A percentile compares a stretch with the other conserved stretches of the same genome.
Evolutionary conservation across 106 monocot genomes (phyloP).

Genomic region (Dendrobium nobile): DNA sequence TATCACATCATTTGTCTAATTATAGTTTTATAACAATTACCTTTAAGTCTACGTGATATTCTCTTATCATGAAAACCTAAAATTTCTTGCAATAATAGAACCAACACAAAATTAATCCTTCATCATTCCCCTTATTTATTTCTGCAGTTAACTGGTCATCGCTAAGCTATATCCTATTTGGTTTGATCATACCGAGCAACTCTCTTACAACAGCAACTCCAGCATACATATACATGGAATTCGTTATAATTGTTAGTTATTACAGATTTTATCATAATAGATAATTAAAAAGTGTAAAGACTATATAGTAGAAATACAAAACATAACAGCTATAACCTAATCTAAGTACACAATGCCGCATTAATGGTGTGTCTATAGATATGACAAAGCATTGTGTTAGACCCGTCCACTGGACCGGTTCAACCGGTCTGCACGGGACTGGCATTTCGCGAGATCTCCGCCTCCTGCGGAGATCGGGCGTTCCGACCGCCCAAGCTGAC

Average conservation of each 20-base stretch:
- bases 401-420: too few species aligned
- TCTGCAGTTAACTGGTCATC: background rate
- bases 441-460: too few species aligned
- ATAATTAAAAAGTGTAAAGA: background rate
- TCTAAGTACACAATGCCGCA: background rate
- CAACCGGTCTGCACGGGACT: too few species aligned
- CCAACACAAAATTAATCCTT: background rate
- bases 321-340: background rate
- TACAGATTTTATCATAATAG: background rate
- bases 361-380: background rate
- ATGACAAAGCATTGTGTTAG: too few species aligned
- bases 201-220: background rate
- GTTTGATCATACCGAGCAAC: background rate
- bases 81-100: background rate
- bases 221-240: background rate
- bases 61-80: background rate
- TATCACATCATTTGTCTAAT: background rate
- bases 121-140: background rate
- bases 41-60: background rate
- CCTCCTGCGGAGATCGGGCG: too few species aligned
- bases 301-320: background rate
- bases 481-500: too few species aligned
- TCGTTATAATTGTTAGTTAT: background rate
- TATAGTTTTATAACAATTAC: background rate
- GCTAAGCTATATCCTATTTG: background rate